A percentile compares a stretch with the other conserved stretches of the same genome.
Conservation (phyloP, 257 asterid species). For the Thymus mandschuricus region DNA sequence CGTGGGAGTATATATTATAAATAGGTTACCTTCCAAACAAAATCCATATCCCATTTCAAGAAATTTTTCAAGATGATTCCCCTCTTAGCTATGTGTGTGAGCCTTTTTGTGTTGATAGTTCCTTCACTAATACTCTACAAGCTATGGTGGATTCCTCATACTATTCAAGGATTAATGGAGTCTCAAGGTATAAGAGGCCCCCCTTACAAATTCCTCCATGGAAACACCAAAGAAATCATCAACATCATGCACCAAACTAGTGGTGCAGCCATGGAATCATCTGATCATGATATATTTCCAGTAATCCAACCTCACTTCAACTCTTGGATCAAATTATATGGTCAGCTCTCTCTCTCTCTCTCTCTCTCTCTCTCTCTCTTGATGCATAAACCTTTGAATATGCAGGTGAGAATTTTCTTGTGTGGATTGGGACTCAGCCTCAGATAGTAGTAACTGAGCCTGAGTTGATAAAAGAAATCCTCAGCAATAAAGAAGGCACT, state of each 20-base stretch:
- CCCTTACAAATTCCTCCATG: slow-evolving; percentile 52
- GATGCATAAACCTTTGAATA: too few relatives aligned
- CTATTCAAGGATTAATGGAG: slow-evolving; percentile 32
- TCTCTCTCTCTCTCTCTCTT: background rate
- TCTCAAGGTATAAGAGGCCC: slow-evolving; percentile 63
- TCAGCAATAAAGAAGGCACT: slow-evolving; percentile 44
- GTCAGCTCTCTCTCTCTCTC: slow-evolving; percentile 5
- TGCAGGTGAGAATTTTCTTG: slow-evolving; percentile 49
- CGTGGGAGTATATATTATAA: too few relatives aligned
- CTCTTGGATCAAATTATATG: slow-evolving; percentile 54
- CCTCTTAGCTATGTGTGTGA: slow-evolving; percentile 15
- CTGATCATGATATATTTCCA: slow-evolving; percentile 52
- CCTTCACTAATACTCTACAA: slow-evolving; percentile 30
- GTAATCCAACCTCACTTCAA: slow-evolving; percentile 54
- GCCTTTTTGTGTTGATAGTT: slow-evolving; percentile 22
- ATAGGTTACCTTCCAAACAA: background rate
- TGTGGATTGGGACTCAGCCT: slow-evolving; percentile 54
- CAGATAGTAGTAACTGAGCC: slow-evolving; percentile 52
- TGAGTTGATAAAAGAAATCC: slow-evolving; percentile 54
- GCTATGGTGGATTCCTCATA: slow-evolving; percentile 51
- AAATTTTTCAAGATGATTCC: slow-evolving; percentile 15
- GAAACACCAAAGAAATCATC: slow-evolving; percentile 51
- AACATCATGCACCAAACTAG: slow-evolving; percentile 34
- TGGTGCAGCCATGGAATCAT: slow-evolving; percentile 40
- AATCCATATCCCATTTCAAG: background rate